A percentile compares a stretch with the other conserved stretches of the same genome.
These are phyloP conservation scores for Suhomyces taliae DNA, from an alignment of 1,139 yeast species.

Conservation along the genomic window DNA sequence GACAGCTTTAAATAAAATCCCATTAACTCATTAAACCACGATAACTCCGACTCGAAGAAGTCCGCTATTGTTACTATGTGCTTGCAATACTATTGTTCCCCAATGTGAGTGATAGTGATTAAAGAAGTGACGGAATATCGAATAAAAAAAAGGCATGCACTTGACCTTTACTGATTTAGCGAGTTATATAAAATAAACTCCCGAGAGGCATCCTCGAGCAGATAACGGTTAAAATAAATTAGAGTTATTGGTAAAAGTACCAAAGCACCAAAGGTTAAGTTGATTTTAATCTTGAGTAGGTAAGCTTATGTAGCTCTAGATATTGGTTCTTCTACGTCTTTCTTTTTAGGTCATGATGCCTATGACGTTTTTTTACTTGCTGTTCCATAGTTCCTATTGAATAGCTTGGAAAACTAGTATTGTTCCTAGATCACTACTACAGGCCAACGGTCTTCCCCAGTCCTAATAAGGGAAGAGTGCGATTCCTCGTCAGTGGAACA, in stretches of 20 bases:
- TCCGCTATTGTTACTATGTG: not conserved
- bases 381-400: not conserved
- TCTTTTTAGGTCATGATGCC: too few relatives aligned
- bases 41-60: too few relatives aligned
- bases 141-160: too few relatives aligned
- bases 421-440: not conserved
- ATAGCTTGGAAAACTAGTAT: not conserved
- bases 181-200: not conserved
- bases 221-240: too few relatives aligned
- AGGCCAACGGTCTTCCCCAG: not conserved
- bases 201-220: too few relatives aligned
- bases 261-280: not conserved
- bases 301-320: too few relatives aligned
- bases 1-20: too few relatives aligned
- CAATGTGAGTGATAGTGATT: not conserved
- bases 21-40: too few relatives aligned
- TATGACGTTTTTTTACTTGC: not conserved
- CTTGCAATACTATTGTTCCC: not conserved
- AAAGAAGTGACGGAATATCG: too few relatives aligned
- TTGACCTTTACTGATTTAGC: not conserved
- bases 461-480: conserved; percentile 4
- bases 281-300: not conserved
- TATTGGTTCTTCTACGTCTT: too few relatives aligned
- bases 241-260: not conserved
- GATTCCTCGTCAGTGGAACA: conserved; percentile 4